Percentiles rank a stretch among this genome's conserved stretches.
Conservation (phyloP, 768 basidiomycete species). For the Lactarius evosmus region DNA sequence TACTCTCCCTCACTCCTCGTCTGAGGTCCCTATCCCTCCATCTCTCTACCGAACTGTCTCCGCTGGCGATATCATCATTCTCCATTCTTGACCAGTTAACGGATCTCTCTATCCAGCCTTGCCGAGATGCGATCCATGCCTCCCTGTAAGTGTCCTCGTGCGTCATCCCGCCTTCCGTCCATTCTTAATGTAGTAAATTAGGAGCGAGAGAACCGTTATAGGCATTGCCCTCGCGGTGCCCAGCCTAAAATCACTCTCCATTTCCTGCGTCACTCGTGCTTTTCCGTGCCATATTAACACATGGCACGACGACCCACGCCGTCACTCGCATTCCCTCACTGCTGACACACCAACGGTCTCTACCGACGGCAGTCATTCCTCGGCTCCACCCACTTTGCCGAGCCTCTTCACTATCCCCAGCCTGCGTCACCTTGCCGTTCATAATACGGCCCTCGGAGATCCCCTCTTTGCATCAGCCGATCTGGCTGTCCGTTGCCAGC, state of each 20-base stretch:
- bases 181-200: slow-evolving; percentile 4
- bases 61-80: slow-evolving; percentile 13
- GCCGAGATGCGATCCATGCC: slow-evolving; percentile 16
- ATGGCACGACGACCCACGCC: not conserved
- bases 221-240: slow-evolving; percentile 25
- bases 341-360: not conserved
- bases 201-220: slow-evolving; percentile 25
- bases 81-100: slow-evolving; percentile 13
- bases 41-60: slow-evolving; percentile 25
- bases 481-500: slow-evolving; percentile 5
- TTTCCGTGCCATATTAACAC: slow-evolving; percentile 1
- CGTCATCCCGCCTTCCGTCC: slow-evolving; percentile 5
- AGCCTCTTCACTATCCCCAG: slow-evolving; percentile 20
- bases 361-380: not conserved
- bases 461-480: slow-evolving; percentile 20
- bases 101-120: slow-evolving; percentile 24
- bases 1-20: slow-evolving; percentile 18
- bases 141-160: slow-evolving; percentile 20
- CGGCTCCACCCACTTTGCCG: slow-evolving; percentile 4
- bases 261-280: slow-evolving; percentile 24
- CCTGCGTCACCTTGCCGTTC: slow-evolving; percentile 25
- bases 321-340: not conserved
- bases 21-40: slow-evolving; percentile 23
- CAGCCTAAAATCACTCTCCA: slow-evolving; percentile 24
- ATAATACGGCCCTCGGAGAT: slow-evolving; percentile 23